Evolutionary conservation across 495 filamentous ascomycete species (phyloP), one percentile per base, ranked within the genome.

Genomic region (Neurospora hispaniola): DNA sequence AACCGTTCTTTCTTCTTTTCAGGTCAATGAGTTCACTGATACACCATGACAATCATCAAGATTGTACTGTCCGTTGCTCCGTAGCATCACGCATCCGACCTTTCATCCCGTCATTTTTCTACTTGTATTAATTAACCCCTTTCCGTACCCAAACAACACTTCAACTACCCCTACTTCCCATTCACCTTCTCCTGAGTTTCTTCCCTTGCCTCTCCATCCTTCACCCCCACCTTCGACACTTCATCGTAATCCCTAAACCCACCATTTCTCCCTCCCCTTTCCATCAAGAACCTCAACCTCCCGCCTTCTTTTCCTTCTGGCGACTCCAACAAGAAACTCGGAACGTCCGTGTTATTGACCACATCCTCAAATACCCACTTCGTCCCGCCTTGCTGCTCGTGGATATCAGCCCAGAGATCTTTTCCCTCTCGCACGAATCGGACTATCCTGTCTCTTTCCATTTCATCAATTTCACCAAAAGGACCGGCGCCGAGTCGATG

Each of bases 341-440:
- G 86, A 70, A 87, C 73, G 70, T 88, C 86, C 43, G 40, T 71
- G 31, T 84, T 85, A 27, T 74, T 72, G 16, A 86, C 83, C 20
- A 86, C 74, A 40, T 82, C 78, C 8, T 86, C 84, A 74, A 84
- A 89, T 6, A 77, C 42, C 77, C 88, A 78, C 1, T 73, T 77
- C 31, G 79, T 73, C 87, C 78, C 12, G 4, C 23, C 27, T 62
- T 12, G 1, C 12, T 38, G 23, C 54, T 35, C 54, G 2, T 62
- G 54, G 2, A 62, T 0, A 35, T 62, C 4, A 31, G 86, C 85
- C 83, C 86, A 89, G 1, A 88, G 72, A 73, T 89, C 87, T 44
- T 77, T 75, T 0, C 87, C 87, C 23, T 79, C 74, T 38, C 87
- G 75, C 23, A 89, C 84, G 14, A 81, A 73, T 31, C 85, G 80